These are phyloP conservation scores for Streptanthus diversifolius DNA, from an alignment of 345 rosid species.

Conservation along the genomic window DNA sequence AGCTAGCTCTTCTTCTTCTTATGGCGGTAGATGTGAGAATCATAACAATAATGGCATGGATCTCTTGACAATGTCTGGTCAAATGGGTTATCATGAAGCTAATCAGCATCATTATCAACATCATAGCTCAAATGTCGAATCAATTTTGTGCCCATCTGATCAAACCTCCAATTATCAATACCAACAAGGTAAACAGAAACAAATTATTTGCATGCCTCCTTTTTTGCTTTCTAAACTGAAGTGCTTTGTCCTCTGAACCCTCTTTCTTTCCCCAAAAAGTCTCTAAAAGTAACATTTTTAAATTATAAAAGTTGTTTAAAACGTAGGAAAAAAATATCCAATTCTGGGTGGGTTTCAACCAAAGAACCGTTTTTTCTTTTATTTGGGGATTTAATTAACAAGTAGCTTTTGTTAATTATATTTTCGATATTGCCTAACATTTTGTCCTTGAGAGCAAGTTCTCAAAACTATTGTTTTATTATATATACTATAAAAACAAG, in stretches of 20 bases:
- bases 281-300: slow-evolving; percentile 5
- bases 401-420: not conserved
- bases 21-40: slow-evolving; percentile 41
- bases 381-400: slow-evolving; percentile 1
- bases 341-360: slow-evolving; percentile 32
- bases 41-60: slow-evolving; percentile 38
- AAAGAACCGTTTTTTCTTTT: not conserved
- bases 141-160: slow-evolving; percentile 57
- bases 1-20: slow-evolving; percentile 53
- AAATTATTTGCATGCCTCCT: slow-evolving; percentile 30
- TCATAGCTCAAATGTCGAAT: slow-evolving; percentile 39
- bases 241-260: slow-evolving; percentile 19
- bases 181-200: slow-evolving; percentile 57
- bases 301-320: slow-evolving; percentile 10
- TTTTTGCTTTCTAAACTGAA: not conserved
- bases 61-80: slow-evolving; percentile 49
- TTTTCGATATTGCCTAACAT: slow-evolving; percentile 20
- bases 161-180: slow-evolving; percentile 59
- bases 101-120: slow-evolving; percentile 41
- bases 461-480: not conserved
- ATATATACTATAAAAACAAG: not conserved
- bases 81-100: slow-evolving; percentile 64
- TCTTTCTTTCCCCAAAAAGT: slow-evolving; percentile 36
- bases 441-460: slow-evolving; percentile 7
- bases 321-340: not conserved